A percentile compares a stretch with the other conserved stretches of the same genome.
phyloP scores from a whole-genome alignment of 192 early-diverging fungal species.

The Polychytrium aggregatum region DNA sequence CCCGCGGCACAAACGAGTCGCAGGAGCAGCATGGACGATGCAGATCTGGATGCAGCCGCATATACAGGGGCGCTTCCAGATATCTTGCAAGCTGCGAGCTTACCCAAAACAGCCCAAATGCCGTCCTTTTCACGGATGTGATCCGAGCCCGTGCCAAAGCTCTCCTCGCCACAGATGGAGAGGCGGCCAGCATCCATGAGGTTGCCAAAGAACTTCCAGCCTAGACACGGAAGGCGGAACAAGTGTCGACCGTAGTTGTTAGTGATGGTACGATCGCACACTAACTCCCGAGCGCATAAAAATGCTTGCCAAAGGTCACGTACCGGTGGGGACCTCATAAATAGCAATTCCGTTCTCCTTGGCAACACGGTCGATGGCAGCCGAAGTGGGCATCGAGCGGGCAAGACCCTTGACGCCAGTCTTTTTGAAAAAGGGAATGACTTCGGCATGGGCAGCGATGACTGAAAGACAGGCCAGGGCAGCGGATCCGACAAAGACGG shows the following conservation, averaged over 20 bases:
- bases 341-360: slow-evolving; percentile 60
- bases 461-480: slow-evolving; percentile 19
- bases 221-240: too few species aligned
- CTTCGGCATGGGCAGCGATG: slow-evolving; percentile 80
- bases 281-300: slow-evolving; percentile 43
- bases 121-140: slow-evolving; percentile 99
- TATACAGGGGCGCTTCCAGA: not conserved
- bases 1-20: too few species aligned
- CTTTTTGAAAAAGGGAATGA: slow-evolving; percentile 87
- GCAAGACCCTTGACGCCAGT: slow-evolving; percentile 78
- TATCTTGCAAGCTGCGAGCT: not conserved
- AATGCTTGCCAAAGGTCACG: too few species aligned
- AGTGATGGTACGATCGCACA: slow-evolving; percentile 9
- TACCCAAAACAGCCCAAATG: slow-evolving; percentile 87
- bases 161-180: slow-evolving; percentile 96
- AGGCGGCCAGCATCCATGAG: slow-evolving; percentile 90
- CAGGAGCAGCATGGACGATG: too few species aligned
- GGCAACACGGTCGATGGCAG: slow-evolving; percentile 82
- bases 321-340: slow-evolving; percentile 91
- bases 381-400: slow-evolving; percentile 91
- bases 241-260: not conserved
- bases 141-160: slow-evolving; percentile 96
- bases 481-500: not conserved
- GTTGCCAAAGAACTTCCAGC: slow-evolving; percentile 89
- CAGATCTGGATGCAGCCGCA: not conserved